phyloP scores from a whole-genome alignment of 805 yeast species.

The Pichia heedii region DNA sequence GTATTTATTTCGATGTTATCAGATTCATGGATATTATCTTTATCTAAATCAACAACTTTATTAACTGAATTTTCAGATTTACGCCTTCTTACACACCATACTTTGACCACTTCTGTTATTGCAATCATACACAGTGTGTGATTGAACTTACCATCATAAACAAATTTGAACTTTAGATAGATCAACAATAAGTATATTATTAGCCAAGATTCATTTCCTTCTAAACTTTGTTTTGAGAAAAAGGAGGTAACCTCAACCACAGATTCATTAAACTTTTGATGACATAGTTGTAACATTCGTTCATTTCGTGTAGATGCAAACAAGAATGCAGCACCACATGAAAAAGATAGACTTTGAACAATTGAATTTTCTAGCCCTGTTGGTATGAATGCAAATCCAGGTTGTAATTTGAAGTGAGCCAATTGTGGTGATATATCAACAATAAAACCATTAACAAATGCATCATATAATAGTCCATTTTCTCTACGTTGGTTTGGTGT shows the following conservation, averaged over 20 bases:
- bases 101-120: constrained; percentile 29
- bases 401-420: constrained; percentile 32
- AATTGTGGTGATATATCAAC: constrained; percentile 34
- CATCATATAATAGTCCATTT: constrained; percentile 19
- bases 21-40: constrained; percentile 11
- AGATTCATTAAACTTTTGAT: constrained; percentile 14
- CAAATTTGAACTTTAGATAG: constrained; percentile 32
- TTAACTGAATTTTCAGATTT: background rate
- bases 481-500: background rate
- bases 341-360: constrained; percentile 28
- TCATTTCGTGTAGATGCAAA: constrained; percentile 17
- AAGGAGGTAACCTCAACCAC: background rate
- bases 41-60: constrained; percentile 10
- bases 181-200: constrained; percentile 31
- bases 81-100: constrained; percentile 17
- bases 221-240: constrained; percentile 6
- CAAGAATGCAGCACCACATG: constrained; percentile 35
- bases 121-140: constrained; percentile 28
- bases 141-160: constrained; percentile 20
- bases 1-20: too few relatives aligned
- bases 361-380: constrained; percentile 24
- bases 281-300: constrained; percentile 18
- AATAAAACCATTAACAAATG: constrained; percentile 34
- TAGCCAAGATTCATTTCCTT: constrained; percentile 32
- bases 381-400: constrained; percentile 33